These are phyloP conservation scores for Shiraia sp. DNA, from an alignment of 2,329 filamentous ascomycete species.

Conservation along the genomic window DNA sequence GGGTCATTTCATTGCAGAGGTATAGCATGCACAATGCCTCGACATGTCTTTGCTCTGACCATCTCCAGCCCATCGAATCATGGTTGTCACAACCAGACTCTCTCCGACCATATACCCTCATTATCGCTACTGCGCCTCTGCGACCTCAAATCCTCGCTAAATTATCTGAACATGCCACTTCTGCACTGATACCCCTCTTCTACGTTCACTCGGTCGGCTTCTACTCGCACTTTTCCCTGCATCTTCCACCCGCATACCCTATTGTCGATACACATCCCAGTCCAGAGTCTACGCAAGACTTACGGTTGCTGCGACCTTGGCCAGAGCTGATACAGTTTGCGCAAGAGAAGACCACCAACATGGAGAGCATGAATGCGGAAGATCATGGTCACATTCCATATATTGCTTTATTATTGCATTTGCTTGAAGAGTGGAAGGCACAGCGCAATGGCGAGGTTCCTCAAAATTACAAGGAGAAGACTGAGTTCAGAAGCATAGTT, in stretches of 20 bases:
- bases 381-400: conserved; percentile 93
- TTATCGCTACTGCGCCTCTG: conserved; percentile 65
- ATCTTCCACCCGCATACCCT: conserved; percentile 78
- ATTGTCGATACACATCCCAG: conserved; percentile 97
- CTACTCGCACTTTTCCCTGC: conserved; percentile 84
- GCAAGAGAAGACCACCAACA: conserved; percentile 65
- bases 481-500: conserved; percentile 74
- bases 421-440: conserved; percentile 78
- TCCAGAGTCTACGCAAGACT: conserved; percentile 78
- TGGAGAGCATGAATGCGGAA: conserved; percentile 73
- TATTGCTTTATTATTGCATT: conserved; percentile 79
- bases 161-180: conserved; percentile 55
- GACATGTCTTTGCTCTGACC: conserved; percentile 6
- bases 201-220: conserved; percentile 89
- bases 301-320: conserved; percentile 86
- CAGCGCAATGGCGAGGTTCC: conserved; percentile 71
- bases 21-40: conserved; percentile 28
- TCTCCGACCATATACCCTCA: conserved; percentile 59
- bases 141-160: conserved; percentile 55
- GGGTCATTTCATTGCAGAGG: conserved; percentile 68
- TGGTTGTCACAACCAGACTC: conserved; percentile 48
- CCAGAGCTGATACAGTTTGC: conserved; percentile 73
- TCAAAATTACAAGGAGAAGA: conserved; percentile 81
- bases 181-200: conserved; percentile 72
- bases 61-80: conserved; percentile 47